phyloP scores from a whole-genome alignment of 352 stramenopile genomes.

The Saprolegnia parasitica region DNA sequence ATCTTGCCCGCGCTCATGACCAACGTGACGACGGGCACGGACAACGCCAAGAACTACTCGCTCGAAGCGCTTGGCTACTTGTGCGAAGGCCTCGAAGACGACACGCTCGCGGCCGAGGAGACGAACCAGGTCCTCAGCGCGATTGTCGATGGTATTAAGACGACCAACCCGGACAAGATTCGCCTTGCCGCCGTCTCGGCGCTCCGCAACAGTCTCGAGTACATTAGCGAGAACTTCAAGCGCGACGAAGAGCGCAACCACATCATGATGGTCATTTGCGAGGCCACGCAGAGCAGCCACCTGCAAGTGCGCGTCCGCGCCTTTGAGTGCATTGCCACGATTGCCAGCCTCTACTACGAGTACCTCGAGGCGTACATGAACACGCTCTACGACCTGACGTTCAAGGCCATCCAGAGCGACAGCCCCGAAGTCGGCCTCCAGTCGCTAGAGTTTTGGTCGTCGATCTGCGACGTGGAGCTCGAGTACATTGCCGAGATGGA shows the following conservation, averaged over 20 bases:
- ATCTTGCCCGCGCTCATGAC: conserved; percentile 89
- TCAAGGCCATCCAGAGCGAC: conserved; percentile 89
- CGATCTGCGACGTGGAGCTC: conserved; percentile 94
- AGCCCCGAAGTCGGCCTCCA: conserved; percentile 90
- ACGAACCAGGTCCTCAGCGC: conserved; percentile 96
- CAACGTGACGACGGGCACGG: conserved; percentile 85
- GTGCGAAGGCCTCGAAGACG: conserved; percentile 75
- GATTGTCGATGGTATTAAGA: conserved; percentile 95
- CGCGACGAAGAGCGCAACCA: conserved; percentile 92
- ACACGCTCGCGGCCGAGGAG: conserved; percentile 67
- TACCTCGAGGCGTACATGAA: conserved; percentile 95
- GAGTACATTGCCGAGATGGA: conserved; percentile 90
- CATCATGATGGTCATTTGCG: conserved; percentile 94
- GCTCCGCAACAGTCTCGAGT: conserved; percentile 93
- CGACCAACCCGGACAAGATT: conserved; percentile 82
- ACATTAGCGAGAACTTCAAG: conserved; percentile 96
- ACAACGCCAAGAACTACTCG: conserved; percentile 89
- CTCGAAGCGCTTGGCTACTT: conserved; percentile 83
- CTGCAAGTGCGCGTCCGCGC: conserved; percentile 83
- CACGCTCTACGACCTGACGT: conserved; percentile 93
- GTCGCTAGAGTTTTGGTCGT: conserved; percentile 98
- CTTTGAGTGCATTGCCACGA: conserved; percentile 94
- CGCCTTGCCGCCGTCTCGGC: conserved; percentile 89
- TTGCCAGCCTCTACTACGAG: conserved; percentile 96
- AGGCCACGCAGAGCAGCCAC: conserved; percentile 90